Evolutionary conservation across 192 early-diverging fungal species (phyloP), one percentile per base, ranked within the genome.

Genomic region (Backusella morwellensis): DNA sequence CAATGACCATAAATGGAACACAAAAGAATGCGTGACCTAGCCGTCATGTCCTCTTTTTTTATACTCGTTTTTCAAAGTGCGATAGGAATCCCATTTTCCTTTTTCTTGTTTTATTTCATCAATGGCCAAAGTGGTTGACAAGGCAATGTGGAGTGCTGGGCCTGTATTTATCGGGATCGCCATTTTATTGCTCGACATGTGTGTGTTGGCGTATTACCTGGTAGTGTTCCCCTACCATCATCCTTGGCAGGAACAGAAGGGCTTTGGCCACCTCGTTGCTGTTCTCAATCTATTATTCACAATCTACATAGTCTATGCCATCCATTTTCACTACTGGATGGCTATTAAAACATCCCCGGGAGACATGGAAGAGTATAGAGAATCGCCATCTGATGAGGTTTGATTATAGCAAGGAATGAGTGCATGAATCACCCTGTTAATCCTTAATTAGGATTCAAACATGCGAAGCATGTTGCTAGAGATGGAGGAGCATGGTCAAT

Each of bases 321-420:
- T 86, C 29, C 59, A 77, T 32, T 87, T 83, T 52, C 86, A 89
- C 66, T 89, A 89, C 68, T 89, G 85, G 40, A 86, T 82, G 83
- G 86, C 88, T 0, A 81, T 89, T 17, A 77, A 76, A 52, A 89
- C 88, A 52, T 82, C 81, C 2, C 85, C 88, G 21, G 88, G 88
- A 11, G 76, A 38, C 15, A 77, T 56, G 17, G 5, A 19, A 21
- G 52, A 66, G 14, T 3, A 21, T 26, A 63, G 12, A 63, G 4
- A 4, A 29, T 63, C 56, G 11, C 23, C 2, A 3, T 63, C 56
- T 26, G 56, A 63, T 63, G 56, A 38, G 17, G 42, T 72, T 54
- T 32, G 42, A 17, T 17, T 44, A 17, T 44, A 44, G 42, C 14
- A 44, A 44, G 42, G 42, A 23, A 63, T 63, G 56, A 38, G 7